These are phyloP conservation scores for Candida taoyuanica DNA, from an alignment of 805 yeast species.

Conservation along the genomic window DNA sequence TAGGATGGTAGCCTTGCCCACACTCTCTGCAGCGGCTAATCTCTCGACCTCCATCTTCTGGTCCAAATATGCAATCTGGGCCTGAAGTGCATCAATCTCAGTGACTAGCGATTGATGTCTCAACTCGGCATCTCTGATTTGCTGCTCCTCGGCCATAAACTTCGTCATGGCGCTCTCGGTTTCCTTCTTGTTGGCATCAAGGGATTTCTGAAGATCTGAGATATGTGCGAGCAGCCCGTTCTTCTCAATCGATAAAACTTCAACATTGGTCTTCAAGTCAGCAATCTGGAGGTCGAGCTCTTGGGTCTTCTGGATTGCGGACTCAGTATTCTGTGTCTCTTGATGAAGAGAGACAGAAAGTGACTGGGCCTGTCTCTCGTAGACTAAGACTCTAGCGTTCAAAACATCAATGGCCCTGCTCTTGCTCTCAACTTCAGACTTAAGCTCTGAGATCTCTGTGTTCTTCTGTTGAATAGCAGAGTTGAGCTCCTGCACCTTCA, in stretches of 20 bases:
- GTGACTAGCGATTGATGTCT: slow-evolving; percentile 1
- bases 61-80: slow-evolving; percentile 1
- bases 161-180: slow-evolving; percentile 2
- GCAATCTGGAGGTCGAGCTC: not conserved
- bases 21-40: not conserved
- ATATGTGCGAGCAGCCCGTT: not conserved
- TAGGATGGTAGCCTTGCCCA: not conserved
- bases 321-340: slow-evolving; percentile 9
- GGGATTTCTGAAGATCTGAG: slow-evolving; percentile 3
- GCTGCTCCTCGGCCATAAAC: slow-evolving; percentile 4
- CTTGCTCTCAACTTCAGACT: slow-evolving; percentile 15
- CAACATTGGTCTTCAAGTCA: not conserved
- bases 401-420: slow-evolving; percentile 15
- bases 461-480: slow-evolving; percentile 9
- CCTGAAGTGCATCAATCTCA: slow-evolving; percentile 3
- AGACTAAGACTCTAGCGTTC: slow-evolving; percentile 14
- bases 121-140: slow-evolving; percentile 4
- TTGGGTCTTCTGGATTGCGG: not conserved
- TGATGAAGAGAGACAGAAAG: slow-evolving; percentile 7
- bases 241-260: slow-evolving; percentile 1
- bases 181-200: slow-evolving; percentile 3
- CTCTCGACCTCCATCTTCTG: slow-evolving; percentile 3
- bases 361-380: slow-evolving; percentile 17
- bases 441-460: slow-evolving; percentile 8
- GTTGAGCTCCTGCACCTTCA: slow-evolving; percentile 16